These are phyloP conservation scores for Microglena sp. DNA, from an alignment of 139 green algal genomes.

Conservation along the genomic window DNA sequence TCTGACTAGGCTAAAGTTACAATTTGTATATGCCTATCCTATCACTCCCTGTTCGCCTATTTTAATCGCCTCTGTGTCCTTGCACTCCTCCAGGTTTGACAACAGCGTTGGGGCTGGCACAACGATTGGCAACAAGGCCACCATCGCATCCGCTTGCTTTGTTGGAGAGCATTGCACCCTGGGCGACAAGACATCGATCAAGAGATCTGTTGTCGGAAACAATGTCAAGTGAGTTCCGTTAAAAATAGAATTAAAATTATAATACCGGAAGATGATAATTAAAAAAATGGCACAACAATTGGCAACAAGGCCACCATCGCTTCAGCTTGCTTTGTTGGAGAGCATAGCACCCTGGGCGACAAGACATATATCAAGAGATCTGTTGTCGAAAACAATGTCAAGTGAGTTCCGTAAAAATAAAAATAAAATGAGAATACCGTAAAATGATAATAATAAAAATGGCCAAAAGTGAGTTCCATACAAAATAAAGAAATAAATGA, in stretches of 20 bases:
- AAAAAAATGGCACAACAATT: conserved; percentile 28
- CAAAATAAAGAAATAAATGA: too few relatives aligned
- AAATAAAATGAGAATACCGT: too few relatives aligned
- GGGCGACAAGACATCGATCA: conserved; percentile 79
- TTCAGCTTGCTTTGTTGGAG: conserved; percentile 60
- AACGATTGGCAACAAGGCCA: conserved; percentile 54
- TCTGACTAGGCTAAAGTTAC: too few relatives aligned
- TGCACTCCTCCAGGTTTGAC: too few relatives aligned
- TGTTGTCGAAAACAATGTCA: conserved; percentile 62
- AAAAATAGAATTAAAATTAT: background rate
- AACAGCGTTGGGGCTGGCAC: conserved; percentile 55
- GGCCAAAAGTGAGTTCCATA: too few relatives aligned
- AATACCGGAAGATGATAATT: background rate
- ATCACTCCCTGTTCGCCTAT: too few relatives aligned
- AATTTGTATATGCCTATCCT: too few relatives aligned
- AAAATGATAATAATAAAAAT: too few relatives aligned
- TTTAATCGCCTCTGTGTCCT: too few relatives aligned
- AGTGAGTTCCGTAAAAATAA: too few relatives aligned
- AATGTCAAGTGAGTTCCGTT: conserved; percentile 40
- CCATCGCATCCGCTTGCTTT: conserved; percentile 54
- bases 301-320: conserved; percentile 60
- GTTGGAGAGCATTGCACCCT: conserved; percentile 55
- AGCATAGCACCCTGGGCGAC: conserved; percentile 60
- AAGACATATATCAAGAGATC: conserved; percentile 78
- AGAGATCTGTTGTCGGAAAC: conserved; percentile 67